Base-by-base conservation (phyloP, 148 eudicot genomes). In the Camellia lanceoleosa region DNA sequence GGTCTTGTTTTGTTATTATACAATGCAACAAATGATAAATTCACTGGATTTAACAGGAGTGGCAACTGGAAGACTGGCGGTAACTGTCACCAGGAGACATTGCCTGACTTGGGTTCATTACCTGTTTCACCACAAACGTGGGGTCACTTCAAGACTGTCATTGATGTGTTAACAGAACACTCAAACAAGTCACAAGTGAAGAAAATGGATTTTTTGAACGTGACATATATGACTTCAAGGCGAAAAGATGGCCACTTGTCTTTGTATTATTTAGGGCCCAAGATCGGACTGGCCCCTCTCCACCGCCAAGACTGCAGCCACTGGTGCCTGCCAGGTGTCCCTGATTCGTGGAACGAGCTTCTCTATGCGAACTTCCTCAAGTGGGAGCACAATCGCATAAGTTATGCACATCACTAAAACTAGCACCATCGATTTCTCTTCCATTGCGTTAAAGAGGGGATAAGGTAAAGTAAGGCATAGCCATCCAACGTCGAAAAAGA, bases 311-410 rank as follows among this genome's bases (percentile, higher is more conserved):
- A 94, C 90, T 92, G 98, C 85, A 92, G 94, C 87, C 98, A 94
- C 78, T 94, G 98, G 98, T 94, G 98, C 80, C 71, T 94, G 74
- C 97, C 98, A 3, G 98, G 98, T 75, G 94, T 94, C 69, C 97
- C 98, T 12, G 97, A 94, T 83, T 71, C 90, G 46, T 94, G 98
- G 98, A 94, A 94, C 65, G 98, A 91, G 80, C 90, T 94, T 78
- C 84, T 94, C 7, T 89, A 81, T 80, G 91, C 93, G 6, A 80
- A 82, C 56, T 88, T 90, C 77, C 88, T 91, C 76, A 87, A 85
- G 84, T 78, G 85, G 60, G 87, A 80, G 49, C 23, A 75, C 20
- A 19, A 72, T 68, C 69, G 13, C 19, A 30, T 30, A 30, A 30
- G 38, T 20, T 20, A 10, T 62, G 44, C 59, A 47, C 15, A 13